Percentiles rank a stretch among this genome's conserved stretches.
Evolutionary conservation across 306 rosid species (phyloP).

Genomic region (Malus fusca): DNA sequence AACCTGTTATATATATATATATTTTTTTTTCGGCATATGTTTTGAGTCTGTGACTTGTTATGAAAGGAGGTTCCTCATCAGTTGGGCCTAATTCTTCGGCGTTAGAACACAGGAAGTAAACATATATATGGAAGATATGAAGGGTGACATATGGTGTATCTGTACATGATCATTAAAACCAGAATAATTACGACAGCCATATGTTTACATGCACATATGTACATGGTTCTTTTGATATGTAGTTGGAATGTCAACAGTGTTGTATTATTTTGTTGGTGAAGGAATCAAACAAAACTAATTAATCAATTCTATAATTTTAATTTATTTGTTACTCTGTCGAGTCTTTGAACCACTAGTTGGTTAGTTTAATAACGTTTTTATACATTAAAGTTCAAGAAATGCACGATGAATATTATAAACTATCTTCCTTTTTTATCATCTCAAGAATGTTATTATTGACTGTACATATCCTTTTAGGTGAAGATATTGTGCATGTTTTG

Average conservation of each 20-base stretch:
- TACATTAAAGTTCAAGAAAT: too few species aligned
- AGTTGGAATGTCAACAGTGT: not conserved
- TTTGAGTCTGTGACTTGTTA: not conserved
- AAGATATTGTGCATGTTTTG: too few species aligned
- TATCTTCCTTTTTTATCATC: too few species aligned
- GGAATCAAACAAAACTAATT: not conserved
- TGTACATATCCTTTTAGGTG: too few species aligned
- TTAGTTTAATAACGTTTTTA: too few species aligned
- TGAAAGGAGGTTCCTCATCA: not conserved
- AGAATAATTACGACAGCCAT: not conserved
- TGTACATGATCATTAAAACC: not conserved
- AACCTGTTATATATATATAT: not conserved
- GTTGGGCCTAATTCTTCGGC: conserved; percentile 1
- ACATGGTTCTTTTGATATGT: not conserved
- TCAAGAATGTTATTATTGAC: too few species aligned
- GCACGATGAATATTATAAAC: too few species aligned
- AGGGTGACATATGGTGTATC: not conserved
- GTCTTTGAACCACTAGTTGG: too few species aligned
- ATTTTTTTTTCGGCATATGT: not conserved
- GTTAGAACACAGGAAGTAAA: not conserved
- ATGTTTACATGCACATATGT: not conserved
- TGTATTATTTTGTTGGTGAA: not conserved
- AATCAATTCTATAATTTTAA: not conserved
- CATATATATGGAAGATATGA: not conserved
- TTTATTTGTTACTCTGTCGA: not conserved